phyloP scores from a whole-genome alignment of 495 filamentous ascomycete species.

The Bathelium albidoporum region DNA sequence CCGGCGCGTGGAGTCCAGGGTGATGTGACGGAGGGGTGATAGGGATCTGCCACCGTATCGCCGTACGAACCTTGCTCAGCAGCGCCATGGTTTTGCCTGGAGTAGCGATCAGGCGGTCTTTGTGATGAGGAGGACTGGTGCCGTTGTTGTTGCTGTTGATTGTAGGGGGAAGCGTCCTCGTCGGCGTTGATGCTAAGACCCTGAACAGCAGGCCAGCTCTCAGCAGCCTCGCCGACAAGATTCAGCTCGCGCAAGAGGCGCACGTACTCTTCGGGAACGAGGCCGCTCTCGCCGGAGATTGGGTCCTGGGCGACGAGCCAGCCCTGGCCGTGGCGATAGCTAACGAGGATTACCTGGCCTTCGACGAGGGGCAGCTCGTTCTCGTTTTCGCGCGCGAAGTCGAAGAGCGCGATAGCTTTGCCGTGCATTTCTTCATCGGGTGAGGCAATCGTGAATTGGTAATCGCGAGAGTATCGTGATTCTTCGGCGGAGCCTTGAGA shows the following conservation, averaged over 20 bases:
- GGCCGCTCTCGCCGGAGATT: conserved; percentile 74
- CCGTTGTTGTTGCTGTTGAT: background rate
- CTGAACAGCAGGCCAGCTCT: background rate
- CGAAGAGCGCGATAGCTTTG: conserved; percentile 89
- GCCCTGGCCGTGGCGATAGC: conserved; percentile 88
- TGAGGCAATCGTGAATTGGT: conserved; percentile 89
- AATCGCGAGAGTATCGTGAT: conserved; percentile 73
- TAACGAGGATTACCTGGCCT: conserved; percentile 93
- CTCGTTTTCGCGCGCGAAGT: conserved; percentile 90
- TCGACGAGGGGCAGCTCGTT: conserved; percentile 89
- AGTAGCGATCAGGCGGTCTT: background rate
- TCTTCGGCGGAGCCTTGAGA: conserved; percentile 51
- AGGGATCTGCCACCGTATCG: background rate
- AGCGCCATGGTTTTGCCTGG: background rate
- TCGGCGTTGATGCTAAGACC: background rate
- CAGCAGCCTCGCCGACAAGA: background rate
- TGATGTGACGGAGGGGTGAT: background rate
- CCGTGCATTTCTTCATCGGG: conserved; percentile 97
- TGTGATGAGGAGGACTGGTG: background rate
- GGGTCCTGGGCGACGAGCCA: conserved; percentile 97
- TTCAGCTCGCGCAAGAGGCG: conserved; percentile 65
- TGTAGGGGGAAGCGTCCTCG: too few relatives aligned
- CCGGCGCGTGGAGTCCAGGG: background rate
- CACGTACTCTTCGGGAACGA: conserved; percentile 96
- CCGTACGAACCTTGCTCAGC: too few relatives aligned